Evolutionary conservation across 352 stramenopile genomes (phyloP), one percentile per base, ranked within the genome.

Genomic region (Pseudoperonospora humuli): DNA sequence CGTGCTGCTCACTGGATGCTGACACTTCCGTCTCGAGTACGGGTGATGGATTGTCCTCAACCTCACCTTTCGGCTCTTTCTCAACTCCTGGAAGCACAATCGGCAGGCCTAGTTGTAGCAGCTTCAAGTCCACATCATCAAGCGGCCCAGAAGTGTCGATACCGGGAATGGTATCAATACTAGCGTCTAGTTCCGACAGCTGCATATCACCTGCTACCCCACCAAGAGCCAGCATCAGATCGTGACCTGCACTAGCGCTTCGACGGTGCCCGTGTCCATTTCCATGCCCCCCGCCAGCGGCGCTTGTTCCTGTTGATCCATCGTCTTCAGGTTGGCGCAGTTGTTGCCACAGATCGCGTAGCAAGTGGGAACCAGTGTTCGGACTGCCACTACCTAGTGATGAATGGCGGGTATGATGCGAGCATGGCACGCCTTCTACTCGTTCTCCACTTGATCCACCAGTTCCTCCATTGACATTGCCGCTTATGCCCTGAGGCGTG

Each of bases 271-370:
- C 42, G 20, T 57, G 36, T 1, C 42, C 47, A 14, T 57, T 41
- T 1, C 44, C 45, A 47, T 61, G 50, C 8, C 50, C 50, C 13
- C 40, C 32, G 14, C 25, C 21, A n/a, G 51, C 49, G 19, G 56
- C 51, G 23, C 33, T 62, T 20, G 39, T 64, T 1, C 44, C 50
- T 28, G 49, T 53, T 1, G 53, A 24, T 3, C 64, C 50, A 4
- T 81, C 67, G 10, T 86, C 77, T 20, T 89, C 72, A 10, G 62
- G 57, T 34, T 79, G 79, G 38, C 77, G 84, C 3, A 86, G 39
- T 50, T 89, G 77, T 8, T 89, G 77, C 77, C 77, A 89, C 21
- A 89, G 41, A 38, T 89, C 77, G 10, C 75, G 71, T 23, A 89
- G 66, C n/a, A 89, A 60, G 39, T 89, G 76, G 0, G 68, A 70